A percentile compares a stretch with the other conserved stretches of the same genome.
phyloP scores from a whole-genome alignment of 75 land plant species.

The Picea sitchensis region DNA sequence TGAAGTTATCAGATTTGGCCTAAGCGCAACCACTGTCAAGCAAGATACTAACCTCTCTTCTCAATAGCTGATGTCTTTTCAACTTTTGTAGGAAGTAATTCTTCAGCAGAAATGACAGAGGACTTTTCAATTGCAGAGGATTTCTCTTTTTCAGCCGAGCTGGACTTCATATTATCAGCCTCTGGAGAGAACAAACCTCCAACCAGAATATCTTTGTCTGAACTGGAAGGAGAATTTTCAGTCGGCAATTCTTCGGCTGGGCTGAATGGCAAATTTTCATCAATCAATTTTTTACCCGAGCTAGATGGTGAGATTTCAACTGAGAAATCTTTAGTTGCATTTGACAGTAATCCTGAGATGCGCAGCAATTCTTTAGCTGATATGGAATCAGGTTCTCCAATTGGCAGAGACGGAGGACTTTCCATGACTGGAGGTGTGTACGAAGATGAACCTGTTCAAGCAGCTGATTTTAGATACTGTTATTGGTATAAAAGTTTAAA shows the following conservation, averaged over 20 bases:
- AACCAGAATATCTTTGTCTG: neutral
- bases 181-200: neutral
- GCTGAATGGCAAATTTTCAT: too few relatives aligned
- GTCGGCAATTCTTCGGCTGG: neutral
- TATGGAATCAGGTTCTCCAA: neutral
- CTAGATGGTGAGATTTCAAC: neutral
- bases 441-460: neutral
- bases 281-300: too few relatives aligned
- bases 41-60: conserved; percentile 1
- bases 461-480: neutral
- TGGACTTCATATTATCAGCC: neutral
- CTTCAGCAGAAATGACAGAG: neutral
- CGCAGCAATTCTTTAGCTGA: neutral
- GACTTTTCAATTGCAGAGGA: neutral
- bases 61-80: neutral
- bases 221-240: neutral
- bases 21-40: neutral
- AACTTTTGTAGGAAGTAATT: neutral
- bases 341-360: neutral
- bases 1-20: neutral
- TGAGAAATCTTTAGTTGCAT: neutral
- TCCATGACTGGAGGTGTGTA: neutral
- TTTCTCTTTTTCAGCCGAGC: neutral
- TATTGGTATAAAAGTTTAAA: neutral
- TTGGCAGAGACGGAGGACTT: neutral